Base-by-base conservation (phyloP, 768 basidiomycete species). In the Kwoniella dendrophila region DNA sequence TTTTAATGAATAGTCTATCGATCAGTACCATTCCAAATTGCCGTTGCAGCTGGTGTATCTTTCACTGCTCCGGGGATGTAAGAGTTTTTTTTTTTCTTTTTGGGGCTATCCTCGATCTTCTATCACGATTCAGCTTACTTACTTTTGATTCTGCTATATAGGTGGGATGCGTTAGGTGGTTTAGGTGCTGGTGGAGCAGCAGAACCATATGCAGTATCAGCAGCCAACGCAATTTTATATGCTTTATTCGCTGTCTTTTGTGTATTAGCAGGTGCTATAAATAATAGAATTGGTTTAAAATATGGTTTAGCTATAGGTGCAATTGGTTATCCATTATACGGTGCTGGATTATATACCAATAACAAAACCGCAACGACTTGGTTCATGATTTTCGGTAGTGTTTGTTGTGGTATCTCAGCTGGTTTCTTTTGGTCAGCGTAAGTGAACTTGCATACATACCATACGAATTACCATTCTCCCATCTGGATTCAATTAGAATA, bases 261-360 rank as follows among this genome's bases (percentile, higher is more conserved):
- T 48, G 62, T 70, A n/a, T 34, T 53, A 30, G 68, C 68, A 1
- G 68, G 68, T 12, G 68, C 68, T 8, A 70, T 70, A 47, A 70
- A 70, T 38, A 70, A 70, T 50, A 27, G 68, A 24, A 66, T 70
- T 18, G 68, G 68, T 3, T 56, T 70, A n/a, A 70, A 66, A 44
- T 70, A 62, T 61, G 68, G 68, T 58, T 51, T 70, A 3, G 68
- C 65, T 14, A 32, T 70, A 20, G 68, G 68, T 24, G 68, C 69
- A n/a, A 63, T 70, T 29, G 69, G 69, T 4, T 70, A 70, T 49
- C 69, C 69, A 0, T 49, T 70, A 4, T 75, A 75, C 59, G 68
- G 70, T 2, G 72, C 69, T 12, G 75, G 75, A 0, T 67, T 78
- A 4, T 76, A 72, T 50, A 48, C 55, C 40, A 75, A 75, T 52